Base-by-base conservation (phyloP, 2,329 filamentous ascomycete species). In the Coccinonectria pachysandricola region DNA sequence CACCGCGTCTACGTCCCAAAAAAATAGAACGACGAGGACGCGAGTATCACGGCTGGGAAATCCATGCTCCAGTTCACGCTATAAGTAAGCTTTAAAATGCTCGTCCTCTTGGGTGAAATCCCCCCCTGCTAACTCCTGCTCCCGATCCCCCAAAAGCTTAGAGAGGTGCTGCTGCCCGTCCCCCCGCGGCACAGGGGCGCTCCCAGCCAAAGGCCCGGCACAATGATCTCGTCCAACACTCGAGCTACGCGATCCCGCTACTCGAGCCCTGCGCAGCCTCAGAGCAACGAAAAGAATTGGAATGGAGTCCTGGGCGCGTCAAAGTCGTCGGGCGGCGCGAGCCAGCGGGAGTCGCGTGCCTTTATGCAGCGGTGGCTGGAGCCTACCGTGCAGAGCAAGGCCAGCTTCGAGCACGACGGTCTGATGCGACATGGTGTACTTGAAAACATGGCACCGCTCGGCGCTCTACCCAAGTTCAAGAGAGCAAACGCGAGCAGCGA, bases 361-460 rank as follows among this genome's bases (percentile, higher is more conserved):
- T 63, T 72, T 33, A 64, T 75, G 65, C 57, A 66, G 37, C 57
- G 57, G 34, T 75, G 71, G 71, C 52, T 75, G 37, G 71, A 75
- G 48, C 70, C 70, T 8, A 58, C 66, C 6, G 56, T 73, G 19
- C 67, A 71, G 54, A 64, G 57, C 53, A 71, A 68, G 53, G 49
- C 86, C 8, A 88, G 80, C 50, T 93, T 79, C 49, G 75, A 83
- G 60, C 84, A 93, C 50, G 73, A 68, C 31, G 81, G 80, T 22
- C 68, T 91, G 41, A 64, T 79, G 45, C 68, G 79, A 24, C 73
- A 75, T 52, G 82, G 82, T 37, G 81, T 92, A 11, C 63, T 92
- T 32, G 78, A 83, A 54, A 78, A 78, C 45, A 93, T 93, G 86
- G 77, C 76, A 27, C 78, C 86, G 14, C 60, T 94, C 30, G 86